Base-by-base conservation (phyloP, 257 asterid genomes). In the Osmanthus fragrans region DNA sequence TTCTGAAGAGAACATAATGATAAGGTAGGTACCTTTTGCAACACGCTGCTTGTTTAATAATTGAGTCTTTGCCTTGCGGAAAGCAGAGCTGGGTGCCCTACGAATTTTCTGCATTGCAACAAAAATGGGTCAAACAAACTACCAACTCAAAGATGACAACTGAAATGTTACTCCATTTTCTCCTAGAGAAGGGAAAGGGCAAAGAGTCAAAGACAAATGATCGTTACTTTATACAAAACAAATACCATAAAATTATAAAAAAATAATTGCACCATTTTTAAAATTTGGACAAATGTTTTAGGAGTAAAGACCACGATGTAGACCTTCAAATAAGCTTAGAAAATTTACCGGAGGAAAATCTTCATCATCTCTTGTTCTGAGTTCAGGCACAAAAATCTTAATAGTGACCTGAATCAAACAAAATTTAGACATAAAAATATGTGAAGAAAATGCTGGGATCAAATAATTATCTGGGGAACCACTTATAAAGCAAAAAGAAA, bases 61-160 rank as follows among this genome's bases (percentile, higher is more conserved):
- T 65, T 49, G 80, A 70, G 82, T 82, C 82, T 75, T 82, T 36
- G 78, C 83, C 66, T 82, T 82, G 67, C 66, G 29, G 72, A 78
- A 13, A 74, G 77, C 76, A n/a, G 83, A 30, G 32, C 40, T 42
- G 8, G 33, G 63, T 19, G 76, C 72, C 9, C 40, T 15, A 13
- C 67, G 66, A 78, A 51, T 27, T 71, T 51, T 63, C 85, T 78
- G 80, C 74, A 63, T 19, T 6, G 27, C 39, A 23, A 21, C 13
- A 27, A 66, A 12, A 21, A 70, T 4, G 58, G 18, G 58, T 47
- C 8, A 16, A 47, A 16, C 19, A 9, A 36, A 70, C 4, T 19
- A 16, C 49, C 42, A 19, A 11, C 47, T 18, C 73, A 21, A 9
- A 36, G 27, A 68, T 27, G n/a, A 12, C 49, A 18, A 47, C 21